Evolutionary conservation across 495 filamentous ascomycete species (phyloP), one percentile per base, ranked within the genome.

Genomic region (Lentithecium fluviatile): DNA sequence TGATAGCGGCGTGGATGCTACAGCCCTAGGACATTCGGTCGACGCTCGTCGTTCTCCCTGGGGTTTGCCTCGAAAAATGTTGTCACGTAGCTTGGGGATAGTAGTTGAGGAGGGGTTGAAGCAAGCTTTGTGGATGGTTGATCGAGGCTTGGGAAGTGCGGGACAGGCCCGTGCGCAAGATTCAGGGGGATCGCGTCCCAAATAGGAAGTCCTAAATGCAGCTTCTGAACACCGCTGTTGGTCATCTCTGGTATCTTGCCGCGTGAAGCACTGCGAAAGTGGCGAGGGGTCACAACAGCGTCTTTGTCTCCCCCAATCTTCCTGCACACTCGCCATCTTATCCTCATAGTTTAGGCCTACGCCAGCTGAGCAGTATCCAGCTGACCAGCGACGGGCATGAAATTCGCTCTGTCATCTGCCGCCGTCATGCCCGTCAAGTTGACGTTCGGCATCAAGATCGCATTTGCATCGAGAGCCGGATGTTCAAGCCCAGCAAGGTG

Each of bases 71-170:
- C n/a, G n/a, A 32, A 4, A 32, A 32, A 10, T 32, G 29, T 23
- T 19, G 19, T 19, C 45, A 47, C 19, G 29, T 32, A 26, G 26
- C 15, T 51, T 8, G 48, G 5, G 24, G 5, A 51, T 10, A 51
- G 15, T 10, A 20, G 20, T 25, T 34, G 8, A 17, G 26, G 13
- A 56, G 43, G 32, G 42, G 53, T 47, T 29, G 23, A 60, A 34
- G 56, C 48, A 60, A 60, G 56, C 56, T 52, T 60, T 60, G 56
- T 60, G 56, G 56, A 60, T 32, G 21, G 17, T 8, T 38, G 40
- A 29, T 25, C 23, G 42, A 26, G 19, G n/a, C 2, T 15, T 17
- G 12, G 4, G 46, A 8, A 34, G 19, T 43, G 40, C 53, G 53
- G 53, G 40, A 38, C 46, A 17, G 42, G 53, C 25, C 24, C 52